Evolutionary conservation across 371 early-diverging fungal species (phyloP).

Genomic region (Amoeboaphelidium protococcarum): DNA sequence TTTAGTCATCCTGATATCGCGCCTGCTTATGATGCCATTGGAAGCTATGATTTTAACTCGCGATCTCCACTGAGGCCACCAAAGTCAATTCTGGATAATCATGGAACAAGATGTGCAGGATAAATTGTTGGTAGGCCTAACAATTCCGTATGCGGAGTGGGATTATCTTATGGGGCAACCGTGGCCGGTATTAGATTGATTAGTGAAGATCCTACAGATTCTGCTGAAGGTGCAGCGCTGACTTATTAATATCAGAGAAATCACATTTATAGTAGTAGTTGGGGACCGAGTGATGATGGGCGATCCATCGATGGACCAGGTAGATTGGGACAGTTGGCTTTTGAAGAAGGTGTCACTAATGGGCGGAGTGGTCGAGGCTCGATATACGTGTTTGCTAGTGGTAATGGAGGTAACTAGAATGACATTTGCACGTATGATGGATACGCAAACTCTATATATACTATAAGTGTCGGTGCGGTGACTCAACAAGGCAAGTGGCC

Average conservation of each 20-base stretch:
- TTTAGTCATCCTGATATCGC: not conserved
- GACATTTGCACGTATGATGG: constrained; percentile 3
- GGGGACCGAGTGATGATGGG: constrained; percentile 3
- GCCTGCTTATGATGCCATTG: not conserved
- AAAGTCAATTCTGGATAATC: not conserved
- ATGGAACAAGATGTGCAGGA: constrained; percentile 2
- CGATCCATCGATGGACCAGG: not conserved
- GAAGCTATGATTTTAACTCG: not conserved
- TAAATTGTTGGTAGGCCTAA: constrained; percentile 1
- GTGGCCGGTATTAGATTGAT: not conserved
- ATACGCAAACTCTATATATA: constrained; percentile 1
- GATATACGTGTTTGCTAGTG: constrained; percentile 2
- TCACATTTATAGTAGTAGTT: not conserved
- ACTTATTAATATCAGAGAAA: not conserved
- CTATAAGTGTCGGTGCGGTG: constrained; percentile 1
- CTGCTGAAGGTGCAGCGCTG: not conserved
- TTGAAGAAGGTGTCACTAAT: not conserved
- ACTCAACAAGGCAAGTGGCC: not conserved
- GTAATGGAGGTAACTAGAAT: not conserved
- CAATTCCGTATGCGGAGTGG: constrained; percentile 1
- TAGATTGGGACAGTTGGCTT: not conserved
- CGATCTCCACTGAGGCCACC: not conserved
- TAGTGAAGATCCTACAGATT: not conserved
- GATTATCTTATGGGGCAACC: not conserved
- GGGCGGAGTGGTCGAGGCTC: constrained; percentile 1